These are phyloP conservation scores for Crassisporium funariophilum DNA, from an alignment of 768 basidiomycete genomes.

Conservation along the genomic window DNA sequence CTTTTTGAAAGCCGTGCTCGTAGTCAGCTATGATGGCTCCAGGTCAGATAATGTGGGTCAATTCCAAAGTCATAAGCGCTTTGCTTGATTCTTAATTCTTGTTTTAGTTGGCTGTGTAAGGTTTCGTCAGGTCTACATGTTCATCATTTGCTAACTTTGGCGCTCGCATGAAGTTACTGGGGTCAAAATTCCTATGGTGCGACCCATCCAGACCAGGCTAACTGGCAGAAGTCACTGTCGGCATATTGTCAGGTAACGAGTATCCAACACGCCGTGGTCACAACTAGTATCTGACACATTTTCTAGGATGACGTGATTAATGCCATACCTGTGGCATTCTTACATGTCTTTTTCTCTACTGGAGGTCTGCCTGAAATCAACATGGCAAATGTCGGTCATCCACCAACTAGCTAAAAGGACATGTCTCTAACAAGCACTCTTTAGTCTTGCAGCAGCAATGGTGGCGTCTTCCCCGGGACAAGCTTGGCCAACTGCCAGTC, in stretches of 20 bases:
- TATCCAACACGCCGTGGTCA: background rate
- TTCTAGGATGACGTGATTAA: too few species aligned
- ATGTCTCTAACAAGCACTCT: too few species aligned
- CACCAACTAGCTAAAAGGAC: too few species aligned
- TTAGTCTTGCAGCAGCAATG: too few species aligned
- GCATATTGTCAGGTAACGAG: conserved; percentile 52
- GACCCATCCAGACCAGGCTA: conserved; percentile 38
- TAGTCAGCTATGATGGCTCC: conserved; percentile 33
- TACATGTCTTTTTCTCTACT: too few species aligned
- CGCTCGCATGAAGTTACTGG: conserved; percentile 44
- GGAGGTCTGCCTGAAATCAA: too few species aligned
- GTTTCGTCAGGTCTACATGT: background rate
- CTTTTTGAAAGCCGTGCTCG: background rate
- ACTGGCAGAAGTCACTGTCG: conserved; percentile 52
- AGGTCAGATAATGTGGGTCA: conserved; percentile 42
- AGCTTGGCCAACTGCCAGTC: too few species aligned
- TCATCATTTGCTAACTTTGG: background rate
- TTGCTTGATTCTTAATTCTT: background rate
- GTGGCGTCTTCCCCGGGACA: too few species aligned
- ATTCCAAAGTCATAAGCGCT: too few species aligned
- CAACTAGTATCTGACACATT: background rate
- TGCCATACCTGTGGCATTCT: too few species aligned
- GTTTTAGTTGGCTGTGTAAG: conserved; percentile 31
- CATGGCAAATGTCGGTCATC: too few species aligned
- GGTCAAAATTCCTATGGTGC: conserved; percentile 66